phyloP scores from a whole-genome alignment of 805 yeast species.

The Nakazawaea wickerhamii region DNA sequence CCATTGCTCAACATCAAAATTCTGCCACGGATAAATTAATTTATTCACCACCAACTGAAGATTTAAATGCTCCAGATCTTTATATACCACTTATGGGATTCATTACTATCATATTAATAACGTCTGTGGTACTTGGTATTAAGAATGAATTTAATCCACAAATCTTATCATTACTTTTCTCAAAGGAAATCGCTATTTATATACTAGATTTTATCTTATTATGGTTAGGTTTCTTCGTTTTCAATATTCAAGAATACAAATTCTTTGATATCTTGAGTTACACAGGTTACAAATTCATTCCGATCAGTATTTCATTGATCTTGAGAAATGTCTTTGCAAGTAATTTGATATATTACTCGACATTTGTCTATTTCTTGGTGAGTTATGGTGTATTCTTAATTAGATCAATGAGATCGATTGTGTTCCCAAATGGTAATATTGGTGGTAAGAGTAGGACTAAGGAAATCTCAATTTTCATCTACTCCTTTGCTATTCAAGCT shows the following conservation, averaged over 20 bases:
- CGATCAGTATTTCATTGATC: conserved; percentile 55
- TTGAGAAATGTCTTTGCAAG: conserved; percentile 34
- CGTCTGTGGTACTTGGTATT: conserved; percentile 82
- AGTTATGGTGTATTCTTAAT: conserved; percentile 63
- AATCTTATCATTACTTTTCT: conserved; percentile 78
- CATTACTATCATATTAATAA: conserved; percentile 76
- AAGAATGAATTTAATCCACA: conserved; percentile 92
- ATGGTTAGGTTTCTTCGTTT: conserved; percentile 76
- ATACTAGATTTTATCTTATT: conserved; percentile 70
- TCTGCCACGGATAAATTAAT: conserved; percentile 28
- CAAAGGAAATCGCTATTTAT: conserved; percentile 81
- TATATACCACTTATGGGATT: conserved; percentile 94
- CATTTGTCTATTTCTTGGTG: conserved; percentile 38
- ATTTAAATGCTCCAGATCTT: conserved; percentile 92
- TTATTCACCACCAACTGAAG: conserved; percentile 77
- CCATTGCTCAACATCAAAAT: conserved; percentile 31
- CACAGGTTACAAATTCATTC: conserved; percentile 92
- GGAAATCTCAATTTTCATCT: conserved; percentile 60
- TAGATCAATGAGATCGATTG: conserved; percentile 64
- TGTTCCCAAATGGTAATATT: conserved; percentile 55
- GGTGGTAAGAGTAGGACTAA: conserved; percentile 75
- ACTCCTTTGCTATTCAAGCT: conserved; percentile 78
- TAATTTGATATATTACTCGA: conserved; percentile 30
- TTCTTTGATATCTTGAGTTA: conserved; percentile 83
- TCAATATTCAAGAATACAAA: conserved; percentile 57